Conservation (phyloP, 2,329 filamentous ascomycete species). For the Ophiocordyceps australis region DNA sequence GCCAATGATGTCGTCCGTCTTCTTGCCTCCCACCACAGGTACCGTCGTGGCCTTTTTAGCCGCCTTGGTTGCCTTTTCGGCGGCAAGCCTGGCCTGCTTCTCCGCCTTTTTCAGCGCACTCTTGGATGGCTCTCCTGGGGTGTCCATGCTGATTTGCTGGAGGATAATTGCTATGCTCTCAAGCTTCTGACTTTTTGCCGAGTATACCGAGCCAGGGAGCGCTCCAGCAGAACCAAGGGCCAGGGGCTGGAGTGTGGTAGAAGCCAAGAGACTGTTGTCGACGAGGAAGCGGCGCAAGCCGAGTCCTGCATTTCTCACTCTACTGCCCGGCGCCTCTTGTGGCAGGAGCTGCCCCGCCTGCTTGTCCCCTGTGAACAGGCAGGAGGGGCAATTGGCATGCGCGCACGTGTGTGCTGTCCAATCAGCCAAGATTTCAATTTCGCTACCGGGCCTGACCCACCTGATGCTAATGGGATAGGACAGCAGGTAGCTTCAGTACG, state of each 20-base stretch:
- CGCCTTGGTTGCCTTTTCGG: conserved; percentile 43
- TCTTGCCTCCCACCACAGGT: conserved; percentile 39
- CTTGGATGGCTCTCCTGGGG: conserved; percentile 28
- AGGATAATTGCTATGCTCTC: no score
- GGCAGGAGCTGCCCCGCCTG: conserved; percentile 5
- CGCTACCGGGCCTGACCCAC: no score
- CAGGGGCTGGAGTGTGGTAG: neutral
- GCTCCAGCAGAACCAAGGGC: neutral
- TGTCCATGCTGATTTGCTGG: conserved; percentile 14
- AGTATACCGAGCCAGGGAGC: neutral
- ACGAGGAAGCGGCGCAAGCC: no score
- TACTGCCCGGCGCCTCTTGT: conserved; percentile 1
- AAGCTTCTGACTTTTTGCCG: neutral
- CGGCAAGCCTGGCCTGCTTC: conserved; percentile 42
- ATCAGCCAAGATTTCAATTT: conserved; percentile 3
- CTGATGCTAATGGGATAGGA: no score
- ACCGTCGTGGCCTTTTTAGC: conserved; percentile 32
- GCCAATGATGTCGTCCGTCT: conserved; percentile 56
- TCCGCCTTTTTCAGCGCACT: conserved; percentile 48
- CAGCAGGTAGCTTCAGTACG: no score
- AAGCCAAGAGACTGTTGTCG: neutral
- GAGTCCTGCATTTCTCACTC: no score
- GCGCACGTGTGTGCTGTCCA: conserved; percentile 3
- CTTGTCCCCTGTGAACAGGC: conserved; percentile 2
- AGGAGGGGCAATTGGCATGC: conserved; percentile 6